Evolutionary conservation across 2,329 filamentous ascomycete species (phyloP).

Genomic region (Aspergillus sp.): DNA sequence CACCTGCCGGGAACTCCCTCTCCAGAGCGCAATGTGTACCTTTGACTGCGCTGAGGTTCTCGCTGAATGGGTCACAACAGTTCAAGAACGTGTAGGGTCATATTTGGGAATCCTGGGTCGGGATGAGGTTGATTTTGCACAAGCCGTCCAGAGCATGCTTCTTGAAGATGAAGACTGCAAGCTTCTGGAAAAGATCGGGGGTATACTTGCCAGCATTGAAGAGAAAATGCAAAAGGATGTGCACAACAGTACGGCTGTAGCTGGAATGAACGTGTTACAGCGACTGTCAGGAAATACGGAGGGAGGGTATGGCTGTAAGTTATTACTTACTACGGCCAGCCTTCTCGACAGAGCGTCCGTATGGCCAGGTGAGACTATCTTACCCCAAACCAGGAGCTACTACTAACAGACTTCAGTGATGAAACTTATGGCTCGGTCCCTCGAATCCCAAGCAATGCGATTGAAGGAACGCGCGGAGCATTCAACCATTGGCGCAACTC

Average conservation of each 20-base stretch:
- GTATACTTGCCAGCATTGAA: conserved; percentile 74
- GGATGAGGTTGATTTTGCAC: conserved; percentile 73
- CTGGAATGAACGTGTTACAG: conserved; percentile 51
- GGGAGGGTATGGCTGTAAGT: conserved; percentile 79
- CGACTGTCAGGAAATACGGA: conserved; percentile 60
- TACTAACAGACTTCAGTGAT: conserved; percentile 52
- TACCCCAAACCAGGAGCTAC: neutral
- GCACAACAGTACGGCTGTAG: conserved; percentile 54
- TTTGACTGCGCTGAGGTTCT: conserved; percentile 94
- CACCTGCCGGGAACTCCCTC: conserved; percentile 77
- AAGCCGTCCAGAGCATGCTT: conserved; percentile 84
- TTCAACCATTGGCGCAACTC: conserved; percentile 29
- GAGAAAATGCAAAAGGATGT: conserved; percentile 70
- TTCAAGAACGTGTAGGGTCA: conserved; percentile 90
- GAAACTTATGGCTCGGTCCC: conserved; percentile 66
- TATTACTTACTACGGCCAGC: conserved; percentile 79
- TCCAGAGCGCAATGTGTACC: conserved; percentile 87
- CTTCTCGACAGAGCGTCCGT: conserved; percentile 86
- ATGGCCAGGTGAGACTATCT: conserved; percentile 72
- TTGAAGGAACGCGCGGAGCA: conserved; percentile 59
- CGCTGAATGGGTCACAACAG: conserved; percentile 88
- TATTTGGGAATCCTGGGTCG: conserved; percentile 85
- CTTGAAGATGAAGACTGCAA: conserved; percentile 90
- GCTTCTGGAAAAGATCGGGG: conserved; percentile 76
- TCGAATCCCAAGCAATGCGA: conserved; percentile 63